Evolutionary conservation across 768 basidiomycete species (phyloP), one percentile per base, ranked within the genome.

Genomic region (Rhodotorula graminis): DNA sequence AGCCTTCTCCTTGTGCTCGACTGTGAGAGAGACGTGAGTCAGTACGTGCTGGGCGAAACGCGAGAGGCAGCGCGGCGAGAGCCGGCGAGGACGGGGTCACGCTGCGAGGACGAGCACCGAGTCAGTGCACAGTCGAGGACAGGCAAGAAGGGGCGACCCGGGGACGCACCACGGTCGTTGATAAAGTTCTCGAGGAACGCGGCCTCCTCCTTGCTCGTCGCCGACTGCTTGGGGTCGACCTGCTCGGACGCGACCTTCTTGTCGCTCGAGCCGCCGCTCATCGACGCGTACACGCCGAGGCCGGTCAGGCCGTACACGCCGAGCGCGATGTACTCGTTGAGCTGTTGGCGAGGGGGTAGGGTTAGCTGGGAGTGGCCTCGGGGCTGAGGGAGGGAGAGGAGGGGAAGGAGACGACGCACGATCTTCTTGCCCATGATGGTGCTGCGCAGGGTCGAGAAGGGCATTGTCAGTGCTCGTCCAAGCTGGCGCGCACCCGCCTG

Each of bases 121-220:
- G 56, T 57, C 56, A 57, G 56, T 33, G 21, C 21, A 10, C 27
- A n/a, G n/a, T 11, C 33, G 33, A 14, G 31, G n/a, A 29, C 33
- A 3, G 8, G 31, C 18, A 3, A 42, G 9, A 9, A 31, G 2
- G 42, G n/a, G 27, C 44, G 8, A 42, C 7, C 19, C 11, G 10
- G 53, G 47, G 7, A 21, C 53, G 52, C 52, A 31, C 50, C 49
- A 50, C 58, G 58, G 61, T 67, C 64, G 63, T 72, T 72, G 71
- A 72, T 72, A 47, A 72, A 72, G 65, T 72, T 69, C 63, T 72
- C 57, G 33, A 72, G 59, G 67, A 72, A 72, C 52, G 71, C 71
- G 46, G 67, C 55, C 66, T 68, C 67, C 63, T 72, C 71, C 18
- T 60, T 52, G 23, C 71, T 72, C 44, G 71, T 61, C 29, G 71